Evolutionary conservation across 176 grass and related monocot species (phyloP).

Genomic region (Triticum timopheevii): DNA sequence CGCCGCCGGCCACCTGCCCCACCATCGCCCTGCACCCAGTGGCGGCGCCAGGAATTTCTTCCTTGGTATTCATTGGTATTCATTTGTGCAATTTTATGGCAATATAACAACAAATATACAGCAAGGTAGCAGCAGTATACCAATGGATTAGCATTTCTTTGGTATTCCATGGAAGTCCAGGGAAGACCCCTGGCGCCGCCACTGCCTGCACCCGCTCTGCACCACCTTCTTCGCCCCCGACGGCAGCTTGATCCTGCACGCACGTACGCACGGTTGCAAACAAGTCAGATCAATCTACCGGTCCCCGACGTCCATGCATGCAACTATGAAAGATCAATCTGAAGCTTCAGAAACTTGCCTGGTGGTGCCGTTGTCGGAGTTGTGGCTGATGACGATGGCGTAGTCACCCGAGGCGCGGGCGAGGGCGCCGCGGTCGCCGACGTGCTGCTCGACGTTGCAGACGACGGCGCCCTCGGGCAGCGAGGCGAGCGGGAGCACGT

Average conservation of each 20-base stretch:
- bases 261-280: not conserved
- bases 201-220: conserved; percentile 71
- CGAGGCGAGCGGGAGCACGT: conserved; percentile 69
- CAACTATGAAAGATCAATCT: not conserved
- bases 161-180: too few species aligned
- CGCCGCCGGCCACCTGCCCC: conserved; percentile 84
- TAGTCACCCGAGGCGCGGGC: conserved; percentile 74
- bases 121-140: too few species aligned
- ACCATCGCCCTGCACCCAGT: conserved; percentile 87
- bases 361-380: conserved; percentile 78
- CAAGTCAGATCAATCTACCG: not conserved
- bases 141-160: too few species aligned
- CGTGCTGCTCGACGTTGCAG: conserved; percentile 88
- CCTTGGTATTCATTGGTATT: too few species aligned
- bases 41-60: too few species aligned
- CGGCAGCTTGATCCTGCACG: conserved; percentile 82
- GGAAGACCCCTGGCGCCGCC: too few species aligned
- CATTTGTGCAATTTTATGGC: too few species aligned
- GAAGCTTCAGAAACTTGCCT: conserved; percentile 18
- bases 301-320: not conserved
- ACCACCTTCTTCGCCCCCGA: conserved; percentile 94
- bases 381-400: conserved; percentile 89
- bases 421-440: conserved; percentile 77
- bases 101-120: too few species aligned
- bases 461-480: conserved; percentile 84